Evolutionary conservation across 495 filamentous ascomycete species (phyloP), one percentile per base, ranked within the genome.

Genomic region (Tuber borchii): DNA sequence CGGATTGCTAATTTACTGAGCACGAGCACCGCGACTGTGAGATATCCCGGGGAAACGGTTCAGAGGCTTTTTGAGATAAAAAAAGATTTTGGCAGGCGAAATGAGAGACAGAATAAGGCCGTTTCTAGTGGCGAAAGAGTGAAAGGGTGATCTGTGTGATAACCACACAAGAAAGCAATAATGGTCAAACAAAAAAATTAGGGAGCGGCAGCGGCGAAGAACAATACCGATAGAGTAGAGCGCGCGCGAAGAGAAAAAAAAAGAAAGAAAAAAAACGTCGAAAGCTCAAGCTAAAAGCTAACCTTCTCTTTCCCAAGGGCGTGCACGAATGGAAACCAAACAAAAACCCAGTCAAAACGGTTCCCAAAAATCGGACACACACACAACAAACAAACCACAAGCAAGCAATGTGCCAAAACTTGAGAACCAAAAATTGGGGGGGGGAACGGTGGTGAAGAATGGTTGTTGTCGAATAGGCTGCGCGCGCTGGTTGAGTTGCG

Each of bases 201-300:
- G 31, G 12, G 56, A 65, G 56, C 4, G 56, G n/a, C n/a, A 65
- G 56, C 12, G 56, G 56, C 56, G 56, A 31, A 65, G n/a, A 61
- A 61, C 51, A 42, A 42, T 42, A 42, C 40, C 40, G n/a, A 14
- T 16, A 31, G 56, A 65, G 56, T 65, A 7, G n/a, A 65, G 56
- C n/a, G 56, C 56, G 56, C 56, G 56, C 19, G 17, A 14, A 69
- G 61, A 71, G 61, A 69, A 71, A 48, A 46, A 42, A 56, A 71
- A 68, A 42, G 71, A 70, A 72, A 74, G n/a, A 76, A 65, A 69
- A 75, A 76, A 74, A 56, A 69, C 71, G 78, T 71, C 34, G 72
- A 78, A 31, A 74, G 71, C 72, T 65, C 74, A 48, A 74, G 74
- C 43, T 65, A 71, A 46, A 75, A 75, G 76, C 65, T 44, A 73